Percentiles rank a stretch among this genome's conserved stretches.
Evolutionary conservation across 352 stramenopile species (phyloP).

Genomic region (Globisporangium solare): DNA sequence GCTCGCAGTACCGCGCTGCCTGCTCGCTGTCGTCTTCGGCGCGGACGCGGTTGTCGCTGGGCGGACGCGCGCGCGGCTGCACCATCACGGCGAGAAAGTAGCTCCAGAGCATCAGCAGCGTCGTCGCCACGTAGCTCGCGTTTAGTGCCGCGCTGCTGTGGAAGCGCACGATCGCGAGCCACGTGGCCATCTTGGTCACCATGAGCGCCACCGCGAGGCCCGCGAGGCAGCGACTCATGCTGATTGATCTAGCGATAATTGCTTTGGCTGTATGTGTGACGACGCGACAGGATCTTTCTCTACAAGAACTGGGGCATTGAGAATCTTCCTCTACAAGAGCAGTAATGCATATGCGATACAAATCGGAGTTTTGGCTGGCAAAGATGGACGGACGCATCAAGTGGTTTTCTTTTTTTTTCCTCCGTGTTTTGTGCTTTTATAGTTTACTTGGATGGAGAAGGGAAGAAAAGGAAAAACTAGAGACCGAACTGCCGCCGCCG

Average conservation of each 20-base stretch:
- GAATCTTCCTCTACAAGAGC: slow-evolving; percentile 16
- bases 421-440: not conserved
- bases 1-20: slow-evolving; percentile 64
- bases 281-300: slow-evolving; percentile 1
- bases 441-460: not conserved
- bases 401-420: slow-evolving; percentile 1
- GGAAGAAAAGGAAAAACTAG: not conserved
- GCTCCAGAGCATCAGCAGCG: slow-evolving; percentile 73
- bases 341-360: not conserved
- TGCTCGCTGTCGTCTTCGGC: slow-evolving; percentile 9
- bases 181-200: slow-evolving; percentile 53
- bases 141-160: slow-evolving; percentile 23
- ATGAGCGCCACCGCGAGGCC: slow-evolving; percentile 58
- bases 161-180: slow-evolving; percentile 33
- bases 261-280: not conserved
- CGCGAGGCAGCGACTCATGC: slow-evolving; percentile 38
- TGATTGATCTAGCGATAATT: not conserved
- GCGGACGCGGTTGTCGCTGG: slow-evolving; percentile 13
- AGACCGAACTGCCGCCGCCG: not conserved
- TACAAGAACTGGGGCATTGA: not conserved
- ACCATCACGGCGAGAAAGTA: slow-evolving; percentile 49
- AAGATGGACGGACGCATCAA: not conserved
- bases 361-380: not conserved
- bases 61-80: slow-evolving; percentile 15
- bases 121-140: slow-evolving; percentile 30